These are phyloP conservation scores for Cephalotrichum gorgonifer DNA, from an alignment of 2,329 filamentous ascomycete species.

Conservation along the genomic window DNA sequence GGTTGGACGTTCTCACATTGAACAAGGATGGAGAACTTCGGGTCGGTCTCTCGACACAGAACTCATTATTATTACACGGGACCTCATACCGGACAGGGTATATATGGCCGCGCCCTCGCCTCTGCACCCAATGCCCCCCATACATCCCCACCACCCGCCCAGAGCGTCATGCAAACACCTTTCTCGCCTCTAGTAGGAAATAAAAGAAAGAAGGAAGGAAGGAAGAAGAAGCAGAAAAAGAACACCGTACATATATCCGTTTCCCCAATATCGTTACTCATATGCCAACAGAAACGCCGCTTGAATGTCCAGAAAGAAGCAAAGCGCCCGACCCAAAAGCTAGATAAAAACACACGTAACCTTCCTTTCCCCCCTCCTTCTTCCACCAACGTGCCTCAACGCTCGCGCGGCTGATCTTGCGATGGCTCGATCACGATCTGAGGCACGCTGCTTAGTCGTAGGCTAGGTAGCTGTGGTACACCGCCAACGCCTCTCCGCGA, in stretches of 20 bases:
- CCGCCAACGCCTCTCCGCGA: constrained; percentile 24
- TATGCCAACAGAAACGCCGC: neutral
- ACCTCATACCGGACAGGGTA: too few species aligned
- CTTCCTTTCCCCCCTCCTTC: too few species aligned
- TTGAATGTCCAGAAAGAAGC: neutral
- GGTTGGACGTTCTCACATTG: too few species aligned
- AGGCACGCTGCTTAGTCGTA: constrained; percentile 38
- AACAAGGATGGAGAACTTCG: too few species aligned
- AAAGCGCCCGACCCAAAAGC: neutral
- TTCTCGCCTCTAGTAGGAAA: neutral
- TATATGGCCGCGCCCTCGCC: too few species aligned
- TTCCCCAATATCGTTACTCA: neutral
- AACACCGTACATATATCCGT: neutral
- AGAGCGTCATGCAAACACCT: too few species aligned
- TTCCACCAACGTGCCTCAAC: neutral
- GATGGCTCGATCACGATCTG: constrained; percentile 51
- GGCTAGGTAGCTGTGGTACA: constrained; percentile 39
- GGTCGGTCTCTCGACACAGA: too few species aligned
- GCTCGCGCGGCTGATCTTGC: constrained; percentile 11
- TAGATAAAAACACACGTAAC: neutral
- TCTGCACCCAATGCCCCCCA: too few species aligned
- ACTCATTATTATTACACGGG: too few species aligned
- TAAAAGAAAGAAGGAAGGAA: neutral
- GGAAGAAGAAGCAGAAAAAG: neutral
- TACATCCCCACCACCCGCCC: too few species aligned